Conservation (phyloP, 345 rosid species). For the Schrenkiella parvula region DNA sequence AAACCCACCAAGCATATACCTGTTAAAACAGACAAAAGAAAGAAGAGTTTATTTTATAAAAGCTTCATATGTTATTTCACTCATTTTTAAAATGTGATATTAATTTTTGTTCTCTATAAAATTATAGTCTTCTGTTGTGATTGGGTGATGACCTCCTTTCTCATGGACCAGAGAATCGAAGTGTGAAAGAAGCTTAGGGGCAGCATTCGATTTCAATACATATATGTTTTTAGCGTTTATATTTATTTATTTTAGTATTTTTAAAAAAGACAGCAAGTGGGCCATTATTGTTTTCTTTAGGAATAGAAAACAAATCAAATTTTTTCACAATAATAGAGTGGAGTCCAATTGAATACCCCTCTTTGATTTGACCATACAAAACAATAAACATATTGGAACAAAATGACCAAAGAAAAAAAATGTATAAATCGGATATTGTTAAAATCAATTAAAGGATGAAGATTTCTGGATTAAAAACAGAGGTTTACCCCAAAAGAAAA, state of each 20-base stretch:
- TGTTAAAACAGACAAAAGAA: not conserved
- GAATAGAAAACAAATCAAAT: slow-evolving; percentile 30
- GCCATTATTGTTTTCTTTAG: slow-evolving; percentile 47
- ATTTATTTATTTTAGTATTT: not conserved
- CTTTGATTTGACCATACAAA: slow-evolving; percentile 28
- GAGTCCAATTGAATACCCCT: slow-evolving; percentile 36
- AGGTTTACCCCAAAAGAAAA: not conserved
- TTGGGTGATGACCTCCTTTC: slow-evolving; percentile 2
- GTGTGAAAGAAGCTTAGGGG: slow-evolving; percentile 2
- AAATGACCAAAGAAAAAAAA: not conserved
- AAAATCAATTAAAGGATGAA: not conserved
- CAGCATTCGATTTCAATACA: not conserved
- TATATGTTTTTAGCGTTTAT: not conserved
- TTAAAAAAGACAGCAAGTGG: slow-evolving; percentile 53
- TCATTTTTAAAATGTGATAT: not conserved
- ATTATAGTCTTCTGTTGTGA: slow-evolving; percentile 4
- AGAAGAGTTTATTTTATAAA: not conserved
- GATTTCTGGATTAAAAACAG: not conserved
- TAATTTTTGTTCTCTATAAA: not conserved
- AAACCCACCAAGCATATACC: not conserved
- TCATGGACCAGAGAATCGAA: not conserved
- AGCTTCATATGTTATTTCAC: not conserved
- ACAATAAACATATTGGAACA: slow-evolving; percentile 10
- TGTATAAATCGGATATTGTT: not conserved
- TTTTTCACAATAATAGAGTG: slow-evolving; percentile 59